Base-by-base conservation (phyloP, 2,329 filamentous ascomycete species). In the Byssothecium circinans region DNA sequence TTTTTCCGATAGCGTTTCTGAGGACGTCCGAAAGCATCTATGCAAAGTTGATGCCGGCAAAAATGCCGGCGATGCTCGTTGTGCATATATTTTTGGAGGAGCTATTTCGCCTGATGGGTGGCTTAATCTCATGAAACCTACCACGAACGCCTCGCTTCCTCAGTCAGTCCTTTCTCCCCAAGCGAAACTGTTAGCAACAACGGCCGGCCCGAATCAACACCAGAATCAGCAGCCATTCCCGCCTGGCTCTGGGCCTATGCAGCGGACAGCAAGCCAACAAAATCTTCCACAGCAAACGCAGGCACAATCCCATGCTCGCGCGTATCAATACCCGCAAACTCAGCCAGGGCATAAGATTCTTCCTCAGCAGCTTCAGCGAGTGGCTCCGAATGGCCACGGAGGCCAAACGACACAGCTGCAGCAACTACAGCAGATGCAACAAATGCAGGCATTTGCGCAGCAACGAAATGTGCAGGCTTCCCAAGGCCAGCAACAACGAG, bases 1-100 rank as follows among this genome's bases (percentile, higher is more conserved):
- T 18, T 58, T 78, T 12, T 71, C 73, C 14, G 76, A 78, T 45
- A 54, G 58, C 22, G 54, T 78, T 4, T 64, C 73, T 0, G 65
- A 72, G 20, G 70, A 74, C 18, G 59, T 66, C 4, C 67, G 75
- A 12, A 57, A 56, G 11, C 69, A 60, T 45, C 55, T 73, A 32
- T 41, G 61, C 45, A 60, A 60, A 39, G 34, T 65, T 33, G 64
- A 70, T 25, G 53, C 52, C 22, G 49, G 45, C 19, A 64, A 58
- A 41, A 47, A 46, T 7, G 23, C 46, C 27, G 51, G 63, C 41
- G 71, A 74, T 50, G 47, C 66, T 25, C 71, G 71, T 36, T 64
- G 73, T 12, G 54, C 64, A 8, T 75, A 71, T 43, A 64, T 78
- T 18, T 65, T 77, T 14, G 74, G 74, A 41, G 54, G 53, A 5